Evolutionary conservation across 179 eudicot genomes (phyloP).

Genomic region (Beta macrorhiza): DNA sequence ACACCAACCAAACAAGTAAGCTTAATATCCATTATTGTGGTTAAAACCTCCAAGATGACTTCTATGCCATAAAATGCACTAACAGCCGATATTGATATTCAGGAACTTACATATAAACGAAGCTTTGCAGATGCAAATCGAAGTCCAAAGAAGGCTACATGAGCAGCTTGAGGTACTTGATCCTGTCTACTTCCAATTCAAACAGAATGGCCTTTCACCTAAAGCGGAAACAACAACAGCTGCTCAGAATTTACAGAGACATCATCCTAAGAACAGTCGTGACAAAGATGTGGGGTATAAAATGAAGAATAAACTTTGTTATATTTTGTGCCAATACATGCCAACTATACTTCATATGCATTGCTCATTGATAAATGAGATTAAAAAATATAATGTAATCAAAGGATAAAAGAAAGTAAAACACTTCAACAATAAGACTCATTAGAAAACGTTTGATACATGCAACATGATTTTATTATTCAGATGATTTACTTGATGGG

Average conservation of each 20-base stretch:
- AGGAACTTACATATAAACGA: constrained; percentile 76
- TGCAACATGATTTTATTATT: not conserved
- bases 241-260: constrained; percentile 42
- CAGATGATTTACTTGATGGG: not conserved
- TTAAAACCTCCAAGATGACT: not conserved
- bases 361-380: not conserved
- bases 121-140: constrained; percentile 87
- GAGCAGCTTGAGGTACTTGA: constrained; percentile 92
- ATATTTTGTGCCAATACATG: constrained; percentile 32
- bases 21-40: not conserved
- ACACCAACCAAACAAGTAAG: constrained; percentile 62
- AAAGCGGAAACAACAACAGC: constrained; percentile 39
- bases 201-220: constrained; percentile 42
- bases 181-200: constrained; percentile 33
- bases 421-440: not conserved
- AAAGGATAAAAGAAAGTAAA: not conserved
- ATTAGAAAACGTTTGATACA: constrained; percentile 2
- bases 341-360: constrained; percentile 17
- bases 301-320: constrained; percentile 33
- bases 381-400: no score
- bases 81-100: constrained; percentile 18
- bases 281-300: constrained; percentile 45
- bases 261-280: constrained; percentile 41
- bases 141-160: constrained; percentile 81
- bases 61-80: constrained; percentile 7